Evolutionary conservation across 768 basidiomycete genomes (phyloP).

Genomic region (Phaeotremella fagi): DNA sequence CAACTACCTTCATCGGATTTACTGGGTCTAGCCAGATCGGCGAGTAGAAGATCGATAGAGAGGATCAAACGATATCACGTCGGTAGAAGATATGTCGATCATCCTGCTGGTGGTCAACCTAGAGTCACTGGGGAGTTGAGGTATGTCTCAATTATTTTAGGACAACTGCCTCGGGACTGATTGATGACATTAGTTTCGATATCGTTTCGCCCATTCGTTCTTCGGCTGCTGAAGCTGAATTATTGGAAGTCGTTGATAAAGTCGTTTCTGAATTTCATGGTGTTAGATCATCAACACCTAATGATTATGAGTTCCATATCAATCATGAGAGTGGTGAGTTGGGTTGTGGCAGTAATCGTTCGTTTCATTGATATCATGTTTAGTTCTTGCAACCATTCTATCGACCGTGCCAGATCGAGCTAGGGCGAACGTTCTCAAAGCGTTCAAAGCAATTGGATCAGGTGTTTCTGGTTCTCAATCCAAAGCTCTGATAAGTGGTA

Average conservation of each 20-base stretch:
- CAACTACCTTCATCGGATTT: constrained; percentile 39
- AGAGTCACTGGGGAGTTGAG: constrained; percentile 33
- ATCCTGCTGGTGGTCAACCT: constrained; percentile 40
- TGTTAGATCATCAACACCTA: constrained; percentile 17
- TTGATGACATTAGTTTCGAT: constrained; percentile 29
- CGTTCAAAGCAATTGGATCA: constrained; percentile 21
- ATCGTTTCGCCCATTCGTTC: constrained; percentile 43
- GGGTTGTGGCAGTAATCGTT: neutral
- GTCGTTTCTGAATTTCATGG: constrained; percentile 44
- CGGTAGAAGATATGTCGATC: constrained; percentile 32
- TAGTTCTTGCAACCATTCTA: constrained; percentile 31
- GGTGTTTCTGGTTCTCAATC: neutral
- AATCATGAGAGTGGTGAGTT: constrained; percentile 34
- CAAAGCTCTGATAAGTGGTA: constrained; percentile 4
- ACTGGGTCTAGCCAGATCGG: constrained; percentile 40
- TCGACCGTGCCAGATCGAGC: constrained; percentile 20
- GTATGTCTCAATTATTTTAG: constrained; percentile 16
- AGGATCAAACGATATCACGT: constrained; percentile 46
- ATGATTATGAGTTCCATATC: constrained; percentile 44
- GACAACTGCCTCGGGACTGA: no score
- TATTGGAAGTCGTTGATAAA: constrained; percentile 43
- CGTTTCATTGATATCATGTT: neutral
- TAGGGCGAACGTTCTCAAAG: constrained; percentile 17
- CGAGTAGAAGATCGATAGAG: constrained; percentile 38
- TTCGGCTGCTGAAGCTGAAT: constrained; percentile 40